Base-by-base conservation (phyloP, 2,329 filamentous ascomycete species). In the Colletotrichum higginsianum region DNA sequence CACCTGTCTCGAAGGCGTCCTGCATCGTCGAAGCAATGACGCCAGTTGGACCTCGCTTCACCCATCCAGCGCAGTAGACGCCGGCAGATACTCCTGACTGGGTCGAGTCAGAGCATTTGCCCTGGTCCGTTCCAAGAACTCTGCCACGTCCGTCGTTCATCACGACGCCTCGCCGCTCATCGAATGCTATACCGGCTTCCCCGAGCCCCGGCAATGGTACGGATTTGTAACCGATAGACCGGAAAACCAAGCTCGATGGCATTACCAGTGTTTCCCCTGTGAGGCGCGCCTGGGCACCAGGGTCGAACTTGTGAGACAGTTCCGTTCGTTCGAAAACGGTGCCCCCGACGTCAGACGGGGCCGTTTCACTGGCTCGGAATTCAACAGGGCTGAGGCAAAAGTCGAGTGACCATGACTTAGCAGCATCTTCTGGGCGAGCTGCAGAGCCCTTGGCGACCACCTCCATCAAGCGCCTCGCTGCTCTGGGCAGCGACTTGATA, bases 11-110 rank as follows among this genome's bases (percentile, higher is more conserved):
- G 77, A 98, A 99, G 0, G 96, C 96, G 80, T 99, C 96, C 71
- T 93, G 90, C 94, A 99, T 97, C 0, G 96, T 99, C 40, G 92
- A 95, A 1, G 96, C 96, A 80, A 99, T 99, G 4, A 98, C 95
- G 2, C 96, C 96, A 0, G 95, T 98, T 0, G 96, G 96, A 0
- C 96, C 96, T 46, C 93, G 90, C 84, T 98, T 98, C 12, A 98
- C 95, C 96, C 96, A 99, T 0, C 96, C 96, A 18, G 96, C 93
- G 75, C 95, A 97, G 82, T 99, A 99, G 38, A 98, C 82, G 0
- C 96, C 94, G 0, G 92, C 90, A 77, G 80, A 89, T 78, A 75
- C 84, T 77, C 73, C 86, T 82, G 75, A 84, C 76, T 63, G 86
- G 77, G 71, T 80, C 74, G 75, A 80, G 74, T 79, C 72, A 74